Percentiles rank a stretch among this genome's conserved stretches.
These are phyloP conservation scores for Aureobasidium musti DNA, from an alignment of 2,329 filamentous ascomycete species.

Conservation along the genomic window DNA sequence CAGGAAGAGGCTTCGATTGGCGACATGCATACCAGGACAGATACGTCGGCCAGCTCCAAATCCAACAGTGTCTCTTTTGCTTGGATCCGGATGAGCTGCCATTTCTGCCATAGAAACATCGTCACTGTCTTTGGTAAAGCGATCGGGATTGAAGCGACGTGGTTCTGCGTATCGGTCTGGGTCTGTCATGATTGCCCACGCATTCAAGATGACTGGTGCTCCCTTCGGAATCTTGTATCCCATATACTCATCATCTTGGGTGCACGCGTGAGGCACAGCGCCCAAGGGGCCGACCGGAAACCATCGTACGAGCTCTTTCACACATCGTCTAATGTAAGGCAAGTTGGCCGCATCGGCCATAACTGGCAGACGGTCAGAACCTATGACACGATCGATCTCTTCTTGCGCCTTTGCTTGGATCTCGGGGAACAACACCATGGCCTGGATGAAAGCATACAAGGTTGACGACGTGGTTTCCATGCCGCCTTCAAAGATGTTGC, in stretches of 20 bases:
- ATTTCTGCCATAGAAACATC: slow-evolving; percentile 37
- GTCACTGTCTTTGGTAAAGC: slow-evolving; percentile 36
- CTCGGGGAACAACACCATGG: slow-evolving; percentile 36
- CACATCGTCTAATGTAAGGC: slow-evolving; percentile 40
- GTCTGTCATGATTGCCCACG: slow-evolving; percentile 47
- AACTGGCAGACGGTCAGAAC: slow-evolving; percentile 36
- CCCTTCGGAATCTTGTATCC: slow-evolving; percentile 46
- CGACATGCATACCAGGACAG: slow-evolving; percentile 61
- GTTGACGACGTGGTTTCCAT: slow-evolving; percentile 46
- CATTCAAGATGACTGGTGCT: slow-evolving; percentile 42
- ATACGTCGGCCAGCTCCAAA: slow-evolving; percentile 60
- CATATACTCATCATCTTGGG: slow-evolving; percentile 37
- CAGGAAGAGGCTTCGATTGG: slow-evolving; percentile 53
- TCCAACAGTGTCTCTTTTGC: slow-evolving; percentile 55
- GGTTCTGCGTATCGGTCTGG: slow-evolving; percentile 44
- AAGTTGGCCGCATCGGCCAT: slow-evolving; percentile 40
- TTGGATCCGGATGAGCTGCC: slow-evolving; percentile 43
- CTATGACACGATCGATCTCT: slow-evolving; percentile 35
- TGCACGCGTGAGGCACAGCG: slow-evolving; percentile 45
- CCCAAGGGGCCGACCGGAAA: slow-evolving; percentile 38
- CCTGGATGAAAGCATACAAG: slow-evolving; percentile 43
- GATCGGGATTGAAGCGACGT: slow-evolving; percentile 43
- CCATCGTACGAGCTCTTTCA: slow-evolving; percentile 43
- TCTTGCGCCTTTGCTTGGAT: slow-evolving; percentile 32
- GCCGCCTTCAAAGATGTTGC: slow-evolving; percentile 44